These are phyloP conservation scores for Spirogloea muscicola DNA, from an alignment of 139 green algal genomes.

Conservation along the genomic window DNA sequence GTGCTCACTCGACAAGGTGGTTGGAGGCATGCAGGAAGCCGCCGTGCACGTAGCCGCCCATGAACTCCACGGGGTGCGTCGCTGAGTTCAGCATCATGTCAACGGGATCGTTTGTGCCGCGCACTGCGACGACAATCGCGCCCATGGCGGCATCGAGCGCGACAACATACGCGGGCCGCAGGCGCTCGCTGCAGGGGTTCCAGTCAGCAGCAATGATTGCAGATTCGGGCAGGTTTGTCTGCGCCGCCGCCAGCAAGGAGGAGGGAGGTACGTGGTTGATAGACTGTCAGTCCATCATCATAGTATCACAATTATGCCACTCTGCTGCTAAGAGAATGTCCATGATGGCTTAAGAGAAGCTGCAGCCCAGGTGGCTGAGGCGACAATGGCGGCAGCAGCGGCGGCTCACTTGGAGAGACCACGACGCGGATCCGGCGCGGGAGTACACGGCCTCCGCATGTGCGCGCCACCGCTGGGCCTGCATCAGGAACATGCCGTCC, in stretches of 20 bases:
- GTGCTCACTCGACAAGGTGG: constrained; percentile 13
- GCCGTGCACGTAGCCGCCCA: constrained; percentile 12
- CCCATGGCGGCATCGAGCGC: background rate
- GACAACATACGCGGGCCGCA: constrained; percentile 34
- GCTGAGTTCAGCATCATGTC: constrained; percentile 29
- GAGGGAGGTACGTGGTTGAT: background rate
- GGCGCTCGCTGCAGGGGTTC: constrained; percentile 6
- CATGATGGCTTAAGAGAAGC: no score
- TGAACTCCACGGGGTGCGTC: constrained; percentile 5
- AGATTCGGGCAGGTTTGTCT: constrained; percentile 26
- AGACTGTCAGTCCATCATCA: no score
- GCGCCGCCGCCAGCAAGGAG: background rate
- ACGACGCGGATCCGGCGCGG: background rate
- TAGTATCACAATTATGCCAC: no score
- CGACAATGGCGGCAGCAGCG: no score
- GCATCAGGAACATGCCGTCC: background rate
- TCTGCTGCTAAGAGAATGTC: no score
- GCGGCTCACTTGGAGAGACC: constrained; percentile 26
- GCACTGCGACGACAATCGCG: constrained; percentile 31
- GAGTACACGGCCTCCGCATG: constrained; percentile 19
- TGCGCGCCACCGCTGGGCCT: constrained; percentile 20
- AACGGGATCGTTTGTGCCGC: constrained; percentile 15
- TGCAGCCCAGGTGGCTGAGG: no score
- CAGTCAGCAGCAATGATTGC: constrained; percentile 18
- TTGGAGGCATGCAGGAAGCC: constrained; percentile 25